Base-by-base conservation (phyloP, 179 eudicot genomes). In the Spergularia azorica region DNA sequence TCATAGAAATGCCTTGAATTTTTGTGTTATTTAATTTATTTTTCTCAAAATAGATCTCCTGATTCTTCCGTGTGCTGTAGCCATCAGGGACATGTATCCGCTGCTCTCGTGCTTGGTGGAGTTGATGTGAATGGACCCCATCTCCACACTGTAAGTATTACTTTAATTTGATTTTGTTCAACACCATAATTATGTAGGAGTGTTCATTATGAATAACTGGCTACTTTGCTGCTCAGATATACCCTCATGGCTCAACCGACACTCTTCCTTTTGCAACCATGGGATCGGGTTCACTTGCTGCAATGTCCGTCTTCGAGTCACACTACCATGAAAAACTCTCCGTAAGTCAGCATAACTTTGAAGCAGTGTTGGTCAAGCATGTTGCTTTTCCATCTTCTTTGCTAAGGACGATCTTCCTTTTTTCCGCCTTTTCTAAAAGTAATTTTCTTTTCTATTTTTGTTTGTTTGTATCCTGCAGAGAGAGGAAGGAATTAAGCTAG, bases 261-360 rank as follows among this genome's bases (percentile, higher is more conserved):
- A 92, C 96, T 5, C 90, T 95, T 38, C 98, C 98, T 26, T 95
- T 86, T 86, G 98, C 97, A 41, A 93, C 98, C 4, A 95, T 95
- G 98, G 97, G 97, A 14, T 95, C 98, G 77, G 98, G 98, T 79
- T 95, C 98, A 43, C 95, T 95, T 77, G 98, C 97, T 86, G 98
- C 98, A 12, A 95, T 95, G 98, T 72, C 97, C 50, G 87, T 93
- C 20, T 95, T 95, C 76, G 98, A 95, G 84, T 86, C 96, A 66
- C 89, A 93, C 75, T 95, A 91, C 79, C 83, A 83, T 54, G 98
- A 95, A 88, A 97, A 97, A 21, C 87, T 95, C 62, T 89, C 86
- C 66, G 98, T 95, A 89, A 89, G 97, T 84, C 68, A 43, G 20
- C 77, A 17, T 46, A 15, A 39, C 52, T 14, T 46, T 50, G 38